Evolutionary conservation across 2,329 filamentous ascomycete genomes (phyloP).

Genomic region (Venturia carpophila): DNA sequence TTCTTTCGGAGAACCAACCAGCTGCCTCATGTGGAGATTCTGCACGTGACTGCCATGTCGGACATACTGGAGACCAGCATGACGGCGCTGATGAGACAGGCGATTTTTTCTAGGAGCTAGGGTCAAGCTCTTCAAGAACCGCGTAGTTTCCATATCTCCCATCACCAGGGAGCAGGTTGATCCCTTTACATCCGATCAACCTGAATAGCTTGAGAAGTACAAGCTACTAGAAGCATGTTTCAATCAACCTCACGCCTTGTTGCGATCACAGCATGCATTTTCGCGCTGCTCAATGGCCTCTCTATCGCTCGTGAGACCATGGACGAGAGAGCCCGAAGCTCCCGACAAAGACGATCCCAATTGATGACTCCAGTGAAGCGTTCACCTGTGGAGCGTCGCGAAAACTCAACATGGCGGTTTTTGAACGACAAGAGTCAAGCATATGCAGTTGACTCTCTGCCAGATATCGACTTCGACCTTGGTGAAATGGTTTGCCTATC

Average conservation of each 20-base stretch:
- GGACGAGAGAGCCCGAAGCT: conserved; percentile 8
- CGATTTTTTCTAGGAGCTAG: background rate
- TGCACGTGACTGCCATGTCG: background rate
- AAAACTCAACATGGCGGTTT: conserved; percentile 5
- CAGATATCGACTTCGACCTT: conserved; percentile 21
- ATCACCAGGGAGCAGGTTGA: background rate
- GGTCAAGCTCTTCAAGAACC: background rate
- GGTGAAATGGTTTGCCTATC: conserved; percentile 19
- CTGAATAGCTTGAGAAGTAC: background rate
- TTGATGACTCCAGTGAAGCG: background rate
- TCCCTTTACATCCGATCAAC: background rate
- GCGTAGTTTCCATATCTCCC: background rate
- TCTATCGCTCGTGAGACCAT: conserved; percentile 4
- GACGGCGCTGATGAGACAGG: background rate
- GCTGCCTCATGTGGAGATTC: background rate
- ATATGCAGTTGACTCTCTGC: conserved; percentile 20
- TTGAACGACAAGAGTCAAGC: conserved; percentile 8
- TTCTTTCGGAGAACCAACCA: background rate
- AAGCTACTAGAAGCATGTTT: background rate
- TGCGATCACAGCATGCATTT: background rate
- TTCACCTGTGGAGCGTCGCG: background rate
- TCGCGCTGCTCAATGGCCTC: conserved; percentile 9
- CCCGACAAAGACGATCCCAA: background rate
- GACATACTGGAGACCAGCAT: background rate
- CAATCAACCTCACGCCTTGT: background rate